phyloP scores from a whole-genome alignment of 371 early-diverging fungal genomes.

The Zancudomyces culisetae region DNA sequence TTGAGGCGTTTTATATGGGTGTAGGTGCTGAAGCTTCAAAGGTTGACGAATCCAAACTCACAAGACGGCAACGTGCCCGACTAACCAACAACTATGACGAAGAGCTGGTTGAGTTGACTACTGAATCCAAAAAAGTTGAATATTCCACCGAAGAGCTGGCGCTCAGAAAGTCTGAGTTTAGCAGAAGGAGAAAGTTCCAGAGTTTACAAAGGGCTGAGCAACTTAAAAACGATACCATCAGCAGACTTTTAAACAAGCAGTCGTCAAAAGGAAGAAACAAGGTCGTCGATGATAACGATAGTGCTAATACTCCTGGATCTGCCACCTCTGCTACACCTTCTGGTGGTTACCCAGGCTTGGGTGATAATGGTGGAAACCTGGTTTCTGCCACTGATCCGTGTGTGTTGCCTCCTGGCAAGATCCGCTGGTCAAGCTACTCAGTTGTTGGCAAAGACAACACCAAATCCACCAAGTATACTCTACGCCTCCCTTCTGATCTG shows the following conservation, averaged over 20 bases:
- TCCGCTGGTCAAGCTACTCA: background rate
- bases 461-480: background rate
- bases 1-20: slow-evolving; percentile 5
- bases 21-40: slow-evolving; percentile 2
- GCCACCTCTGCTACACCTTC: no score
- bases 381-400: background rate
- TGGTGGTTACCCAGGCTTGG: slow-evolving; percentile 7
- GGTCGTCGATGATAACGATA: slow-evolving; percentile 24
- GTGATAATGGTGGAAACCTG: background rate
- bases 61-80: slow-evolving; percentile 51
- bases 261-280: slow-evolving; percentile 43
- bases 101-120: slow-evolving; percentile 44
- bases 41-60: slow-evolving; percentile 23
- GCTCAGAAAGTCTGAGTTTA: slow-evolving; percentile 45
- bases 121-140: slow-evolving; percentile 35
- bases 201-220: slow-evolving; percentile 55
- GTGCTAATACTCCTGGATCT: background rate
- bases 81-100: slow-evolving; percentile 34
- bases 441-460: background rate
- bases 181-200: slow-evolving; percentile 53
- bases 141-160: slow-evolving; percentile 48
- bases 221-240: slow-evolving; percentile 55
- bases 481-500: background rate
- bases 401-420: background rate
- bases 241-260: slow-evolving; percentile 50